Evolutionary conservation across 805 yeast genomes (phyloP).

Genomic region (Yarrowia hollandica): DNA sequence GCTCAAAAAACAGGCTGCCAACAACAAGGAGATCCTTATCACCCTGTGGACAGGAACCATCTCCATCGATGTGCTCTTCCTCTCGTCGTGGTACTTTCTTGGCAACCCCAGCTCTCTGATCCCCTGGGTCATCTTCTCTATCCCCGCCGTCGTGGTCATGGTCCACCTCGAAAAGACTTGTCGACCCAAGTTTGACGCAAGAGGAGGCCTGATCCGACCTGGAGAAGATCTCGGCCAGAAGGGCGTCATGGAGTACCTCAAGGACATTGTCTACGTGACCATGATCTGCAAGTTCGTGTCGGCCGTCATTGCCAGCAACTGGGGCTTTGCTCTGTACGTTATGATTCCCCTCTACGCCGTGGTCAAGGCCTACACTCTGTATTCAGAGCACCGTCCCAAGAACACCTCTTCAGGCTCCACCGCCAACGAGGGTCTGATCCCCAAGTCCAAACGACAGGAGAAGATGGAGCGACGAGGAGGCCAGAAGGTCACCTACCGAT

Average conservation of each 20-base stretch:
- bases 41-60: slow-evolving; percentile 43
- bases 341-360: slow-evolving; percentile 53
- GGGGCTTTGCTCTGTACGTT: slow-evolving; percentile 57
- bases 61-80: slow-evolving; percentile 45
- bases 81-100: slow-evolving; percentile 45
- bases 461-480: slow-evolving; percentile 44
- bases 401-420: background rate
- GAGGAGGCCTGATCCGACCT: slow-evolving; percentile 50
- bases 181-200: slow-evolving; percentile 54
- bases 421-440: slow-evolving; percentile 6
- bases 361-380: slow-evolving; percentile 46
- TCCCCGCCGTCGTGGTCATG: slow-evolving; percentile 50
- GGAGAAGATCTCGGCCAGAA: slow-evolving; percentile 62
- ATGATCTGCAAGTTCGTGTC: slow-evolving; percentile 57
- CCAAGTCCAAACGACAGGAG: slow-evolving; percentile 43
- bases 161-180: slow-evolving; percentile 60
- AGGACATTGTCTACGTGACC: slow-evolving; percentile 68
- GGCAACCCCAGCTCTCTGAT: slow-evolving; percentile 50
- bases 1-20: slow-evolving; percentile 43
- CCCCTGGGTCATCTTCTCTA: slow-evolving; percentile 47
- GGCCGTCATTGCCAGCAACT: slow-evolving; percentile 54
- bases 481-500: slow-evolving; percentile 31
- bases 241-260: slow-evolving; percentile 72
- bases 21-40: slow-evolving; percentile 41
- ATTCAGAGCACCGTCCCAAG: slow-evolving; percentile 10